Percentiles rank a stretch among this genome's conserved stretches.
Conservation (phyloP, 768 basidiomycete species). For the Strobilomyces confusus region DNA sequence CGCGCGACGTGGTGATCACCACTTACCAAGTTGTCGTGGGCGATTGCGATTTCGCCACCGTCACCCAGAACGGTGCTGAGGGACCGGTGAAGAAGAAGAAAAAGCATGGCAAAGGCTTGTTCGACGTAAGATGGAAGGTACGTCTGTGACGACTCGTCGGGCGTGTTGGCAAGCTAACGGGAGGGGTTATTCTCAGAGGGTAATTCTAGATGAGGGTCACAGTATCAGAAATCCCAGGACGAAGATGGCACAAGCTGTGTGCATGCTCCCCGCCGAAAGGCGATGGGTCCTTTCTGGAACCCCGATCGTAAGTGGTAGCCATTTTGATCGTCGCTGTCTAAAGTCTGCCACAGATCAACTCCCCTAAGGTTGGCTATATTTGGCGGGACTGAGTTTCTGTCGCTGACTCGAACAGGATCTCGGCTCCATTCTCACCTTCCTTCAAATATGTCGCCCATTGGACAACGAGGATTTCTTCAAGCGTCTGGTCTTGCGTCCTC, state of each 20-base stretch:
- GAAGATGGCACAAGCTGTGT: conserved; percentile 73
- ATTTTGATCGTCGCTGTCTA: background rate
- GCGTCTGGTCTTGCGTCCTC: conserved; percentile 69
- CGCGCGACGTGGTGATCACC: conserved; percentile 76
- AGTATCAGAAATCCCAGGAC: conserved; percentile 82
- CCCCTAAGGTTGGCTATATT: conserved; percentile 49
- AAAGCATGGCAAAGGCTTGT: conserved; percentile 54
- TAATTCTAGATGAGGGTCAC: conserved; percentile 90
- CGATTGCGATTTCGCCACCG: conserved; percentile 39
- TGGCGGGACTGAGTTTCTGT: background rate
- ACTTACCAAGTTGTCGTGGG: conserved; percentile 72
- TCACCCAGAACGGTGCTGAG: conserved; percentile 7
- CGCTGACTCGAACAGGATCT: conserved; percentile 56
- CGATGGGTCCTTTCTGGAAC: conserved; percentile 84
- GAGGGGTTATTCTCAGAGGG: conserved; percentile 40
- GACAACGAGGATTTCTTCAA: conserved; percentile 84
- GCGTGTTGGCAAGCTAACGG: background rate
- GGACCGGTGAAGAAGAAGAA: conserved; percentile 50
- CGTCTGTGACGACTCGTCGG: background rate
- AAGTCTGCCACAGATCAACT: conserved; percentile 57
- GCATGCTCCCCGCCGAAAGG: conserved; percentile 58
- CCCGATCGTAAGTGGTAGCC: conserved; percentile 65
- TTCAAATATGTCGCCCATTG: conserved; percentile 80
- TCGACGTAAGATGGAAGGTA: conserved; percentile 80
- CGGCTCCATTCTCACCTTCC: conserved; percentile 80